These are phyloP conservation scores for Basidiobolus meristosporus DNA, from an alignment of 371 early-diverging fungal species.

Conservation along the genomic window DNA sequence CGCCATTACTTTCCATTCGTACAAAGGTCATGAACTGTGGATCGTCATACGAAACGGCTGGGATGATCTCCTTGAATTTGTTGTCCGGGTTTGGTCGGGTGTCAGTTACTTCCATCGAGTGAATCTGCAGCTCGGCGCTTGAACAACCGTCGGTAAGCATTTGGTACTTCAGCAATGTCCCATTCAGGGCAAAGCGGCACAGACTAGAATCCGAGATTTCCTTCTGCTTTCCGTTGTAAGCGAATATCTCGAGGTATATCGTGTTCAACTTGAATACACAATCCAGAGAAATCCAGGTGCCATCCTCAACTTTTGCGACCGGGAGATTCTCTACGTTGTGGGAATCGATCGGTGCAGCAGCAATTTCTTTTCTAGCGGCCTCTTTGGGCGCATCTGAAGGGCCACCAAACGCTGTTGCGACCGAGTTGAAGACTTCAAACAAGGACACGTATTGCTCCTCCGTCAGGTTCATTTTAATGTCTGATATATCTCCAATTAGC, in stretches of 20 bases:
- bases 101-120: slow-evolving; percentile 61
- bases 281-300: slow-evolving; percentile 12
- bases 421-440: slow-evolving; percentile 32
- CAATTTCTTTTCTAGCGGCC: too few relatives aligned
- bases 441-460: slow-evolving; percentile 61
- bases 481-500: slow-evolving; percentile 46
- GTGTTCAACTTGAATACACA: slow-evolving; percentile 14
- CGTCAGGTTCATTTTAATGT: slow-evolving; percentile 56
- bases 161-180: slow-evolving; percentile 36
- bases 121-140: slow-evolving; percentile 49
- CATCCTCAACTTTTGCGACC: not conserved
- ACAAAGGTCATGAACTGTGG: slow-evolving; percentile 27
- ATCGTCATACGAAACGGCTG: slow-evolving; percentile 32
- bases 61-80: slow-evolving; percentile 69
- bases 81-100: slow-evolving; percentile 51
- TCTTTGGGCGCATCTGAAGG: too few relatives aligned
- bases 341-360: too few relatives aligned
- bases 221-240: slow-evolving; percentile 14
- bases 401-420: slow-evolving; percentile 37
- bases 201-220: slow-evolving; percentile 12
- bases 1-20: slow-evolving; percentile 7
- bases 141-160: slow-evolving; percentile 34
- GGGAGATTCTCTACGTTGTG: too few relatives aligned
- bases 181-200: slow-evolving; percentile 28
- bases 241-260: slow-evolving; percentile 46